Evolutionary conservation across 129 eudicot genomes (phyloP).

Genomic region (Silybum marianum): DNA sequence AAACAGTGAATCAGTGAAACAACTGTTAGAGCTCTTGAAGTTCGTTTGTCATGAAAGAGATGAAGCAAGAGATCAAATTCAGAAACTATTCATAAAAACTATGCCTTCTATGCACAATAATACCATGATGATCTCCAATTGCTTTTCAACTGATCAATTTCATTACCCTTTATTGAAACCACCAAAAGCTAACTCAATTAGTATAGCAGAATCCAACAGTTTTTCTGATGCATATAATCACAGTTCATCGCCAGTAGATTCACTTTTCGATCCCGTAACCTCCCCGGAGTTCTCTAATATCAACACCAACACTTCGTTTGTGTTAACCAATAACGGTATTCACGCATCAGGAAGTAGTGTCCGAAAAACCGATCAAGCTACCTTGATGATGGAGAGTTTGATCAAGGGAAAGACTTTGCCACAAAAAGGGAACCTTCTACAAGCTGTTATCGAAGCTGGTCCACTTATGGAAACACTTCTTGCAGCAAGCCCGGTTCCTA

Average conservation of each 20-base stretch:
- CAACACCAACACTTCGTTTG: conserved; percentile 31
- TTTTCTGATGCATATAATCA: conserved; percentile 54
- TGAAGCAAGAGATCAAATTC: conserved; percentile 75
- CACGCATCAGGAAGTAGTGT: background rate
- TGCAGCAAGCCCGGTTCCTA: conserved; percentile 50
- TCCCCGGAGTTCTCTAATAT: conserved; percentile 54
- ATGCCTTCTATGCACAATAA: conserved; percentile 18
- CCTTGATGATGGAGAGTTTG: conserved; percentile 51
- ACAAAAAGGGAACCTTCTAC: conserved; percentile 53
- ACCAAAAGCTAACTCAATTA: conserved; percentile 50
- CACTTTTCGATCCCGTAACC: conserved; percentile 48
- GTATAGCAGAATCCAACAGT: conserved; percentile 63
- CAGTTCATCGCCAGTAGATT: conserved; percentile 54
- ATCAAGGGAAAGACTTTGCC: conserved; percentile 64
- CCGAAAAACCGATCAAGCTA: conserved; percentile 33
- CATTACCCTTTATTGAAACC: conserved; percentile 40
- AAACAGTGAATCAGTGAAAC: conserved; percentile 52
- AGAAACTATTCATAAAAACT: conserved; percentile 49
- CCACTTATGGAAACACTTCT: conserved; percentile 60
- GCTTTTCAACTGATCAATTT: conserved; percentile 15
- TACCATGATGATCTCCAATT: background rate
- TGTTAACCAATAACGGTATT: background rate
- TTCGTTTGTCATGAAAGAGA: conserved; percentile 76
- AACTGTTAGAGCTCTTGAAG: conserved; percentile 56
- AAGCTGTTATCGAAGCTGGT: conserved; percentile 56